phyloP scores from a whole-genome alignment of 495 filamentous ascomycete genomes.

The Penicillium odoratum region DNA sequence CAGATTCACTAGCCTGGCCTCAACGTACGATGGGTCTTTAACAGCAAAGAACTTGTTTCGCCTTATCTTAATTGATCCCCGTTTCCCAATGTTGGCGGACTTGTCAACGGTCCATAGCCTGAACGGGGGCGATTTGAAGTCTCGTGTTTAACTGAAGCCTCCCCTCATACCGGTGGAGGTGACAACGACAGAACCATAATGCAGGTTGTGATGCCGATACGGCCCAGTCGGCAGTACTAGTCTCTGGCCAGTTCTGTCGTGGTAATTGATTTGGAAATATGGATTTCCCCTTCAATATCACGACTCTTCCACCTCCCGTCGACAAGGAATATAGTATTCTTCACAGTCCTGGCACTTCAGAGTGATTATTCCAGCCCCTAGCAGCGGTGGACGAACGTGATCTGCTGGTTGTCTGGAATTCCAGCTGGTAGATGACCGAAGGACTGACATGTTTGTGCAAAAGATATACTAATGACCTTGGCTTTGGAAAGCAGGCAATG shows the following conservation, averaged over 20 bases:
- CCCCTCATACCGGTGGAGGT: neutral
- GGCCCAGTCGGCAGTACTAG: neutral
- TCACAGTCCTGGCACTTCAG: no score
- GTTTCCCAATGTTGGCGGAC: neutral
- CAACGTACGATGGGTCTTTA: conserved; percentile 12
- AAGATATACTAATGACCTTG: no score
- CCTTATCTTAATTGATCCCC: neutral
- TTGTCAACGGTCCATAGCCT: neutral
- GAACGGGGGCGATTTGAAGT: neutral
- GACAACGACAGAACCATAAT: neutral
- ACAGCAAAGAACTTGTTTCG: neutral
- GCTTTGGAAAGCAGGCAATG: no score
- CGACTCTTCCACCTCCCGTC: no score
- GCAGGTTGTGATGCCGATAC: neutral
- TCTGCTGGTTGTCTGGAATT: no score
- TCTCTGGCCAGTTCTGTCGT: neutral
- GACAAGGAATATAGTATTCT: no score
- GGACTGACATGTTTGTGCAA: no score
- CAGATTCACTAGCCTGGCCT: conserved; percentile 25
- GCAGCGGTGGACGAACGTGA: no score
- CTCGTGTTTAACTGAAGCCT: neutral
- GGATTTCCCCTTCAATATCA: neutral
- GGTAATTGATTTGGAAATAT: neutral
- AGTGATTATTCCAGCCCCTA: no score
- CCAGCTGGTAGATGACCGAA: no score